phyloP scores from a whole-genome alignment of 2,329 filamentous ascomycete genomes.

The Beauveria bassiana region DNA sequence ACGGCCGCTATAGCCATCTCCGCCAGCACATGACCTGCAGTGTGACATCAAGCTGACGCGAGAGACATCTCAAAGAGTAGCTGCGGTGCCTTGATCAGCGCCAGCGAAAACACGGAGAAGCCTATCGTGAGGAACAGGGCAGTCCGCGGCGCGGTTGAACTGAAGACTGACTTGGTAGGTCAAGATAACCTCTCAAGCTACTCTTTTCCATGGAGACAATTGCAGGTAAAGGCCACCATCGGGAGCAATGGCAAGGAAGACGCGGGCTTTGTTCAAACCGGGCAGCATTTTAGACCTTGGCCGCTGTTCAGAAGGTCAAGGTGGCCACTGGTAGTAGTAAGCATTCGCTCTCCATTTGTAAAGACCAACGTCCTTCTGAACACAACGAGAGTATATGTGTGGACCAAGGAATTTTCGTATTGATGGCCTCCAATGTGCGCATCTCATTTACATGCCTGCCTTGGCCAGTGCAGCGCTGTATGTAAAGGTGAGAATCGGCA shows the following conservation, averaged over 20 bases:
- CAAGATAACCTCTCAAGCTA: too few species aligned
- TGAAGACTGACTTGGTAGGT: too few species aligned
- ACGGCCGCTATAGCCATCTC: too few species aligned
- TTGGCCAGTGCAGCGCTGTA: neutral
- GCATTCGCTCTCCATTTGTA: too few species aligned
- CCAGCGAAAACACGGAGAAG: too few species aligned
- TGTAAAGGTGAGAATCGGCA: neutral
- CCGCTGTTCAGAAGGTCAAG: conserved; percentile 37
- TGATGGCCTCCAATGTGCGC: neutral
- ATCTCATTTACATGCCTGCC: neutral
- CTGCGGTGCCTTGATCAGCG: too few species aligned
- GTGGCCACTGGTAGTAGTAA: conserved; percentile 32
- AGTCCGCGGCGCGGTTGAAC: too few species aligned
- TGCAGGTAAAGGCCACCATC: conserved; percentile 37
- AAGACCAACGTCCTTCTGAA: too few species aligned
- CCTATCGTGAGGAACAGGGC: too few species aligned
- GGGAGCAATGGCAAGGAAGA: conserved; percentile 38
- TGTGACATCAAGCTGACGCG: too few species aligned
- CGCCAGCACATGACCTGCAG: conserved; percentile 9
- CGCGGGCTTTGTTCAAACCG: conserved; percentile 39
- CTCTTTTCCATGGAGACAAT: conserved; percentile 30
- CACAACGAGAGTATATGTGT: too few species aligned
- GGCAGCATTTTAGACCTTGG: conserved; percentile 38
- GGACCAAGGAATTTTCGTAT: neutral
- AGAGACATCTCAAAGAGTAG: too few species aligned